Percentiles rank a stretch among this genome's conserved stretches.
Conservation (phyloP, 2,329 filamentous ascomycete genomes). For the Didymella arachidicola region DNA sequence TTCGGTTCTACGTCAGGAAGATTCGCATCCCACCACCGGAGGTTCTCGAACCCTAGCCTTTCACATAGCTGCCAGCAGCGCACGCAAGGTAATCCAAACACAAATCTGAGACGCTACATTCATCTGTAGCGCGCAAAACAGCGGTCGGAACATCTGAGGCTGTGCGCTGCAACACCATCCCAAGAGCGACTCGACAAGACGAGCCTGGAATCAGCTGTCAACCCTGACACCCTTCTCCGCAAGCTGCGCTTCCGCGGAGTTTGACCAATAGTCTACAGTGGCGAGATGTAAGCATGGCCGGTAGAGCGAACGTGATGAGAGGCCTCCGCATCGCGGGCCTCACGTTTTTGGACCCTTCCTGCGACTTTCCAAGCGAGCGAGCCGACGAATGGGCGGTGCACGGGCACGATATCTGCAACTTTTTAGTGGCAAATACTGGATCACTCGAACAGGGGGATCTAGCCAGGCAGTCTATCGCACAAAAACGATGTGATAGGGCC, state of each 20-base stretch:
- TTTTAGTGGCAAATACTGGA: not conserved
- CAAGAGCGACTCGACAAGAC: not conserved
- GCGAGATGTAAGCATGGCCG: not conserved
- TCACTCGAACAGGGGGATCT: not conserved
- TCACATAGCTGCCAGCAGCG: not conserved
- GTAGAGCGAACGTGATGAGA: not conserved
- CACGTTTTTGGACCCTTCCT: not conserved
- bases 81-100: not conserved
- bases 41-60: not conserved
- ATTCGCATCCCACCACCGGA: not conserved
- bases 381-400: not conserved
- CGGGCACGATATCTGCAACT: not conserved
- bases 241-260: not conserved
- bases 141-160: not conserved
- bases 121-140: not conserved
- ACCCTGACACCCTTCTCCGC: not conserved
- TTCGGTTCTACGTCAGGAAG: conserved; percentile 1
- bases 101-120: not conserved
- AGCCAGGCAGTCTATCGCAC: not conserved
- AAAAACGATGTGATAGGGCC: not conserved
- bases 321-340: not conserved
- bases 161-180: not conserved
- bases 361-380: not conserved
- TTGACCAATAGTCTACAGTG: not conserved
- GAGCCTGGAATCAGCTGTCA: not conserved